Percentiles rank a stretch among this genome's conserved stretches.
Evolutionary conservation across 2,329 filamentous ascomycete genomes (phyloP).

Genomic region (Cytospora paraplurivora): DNA sequence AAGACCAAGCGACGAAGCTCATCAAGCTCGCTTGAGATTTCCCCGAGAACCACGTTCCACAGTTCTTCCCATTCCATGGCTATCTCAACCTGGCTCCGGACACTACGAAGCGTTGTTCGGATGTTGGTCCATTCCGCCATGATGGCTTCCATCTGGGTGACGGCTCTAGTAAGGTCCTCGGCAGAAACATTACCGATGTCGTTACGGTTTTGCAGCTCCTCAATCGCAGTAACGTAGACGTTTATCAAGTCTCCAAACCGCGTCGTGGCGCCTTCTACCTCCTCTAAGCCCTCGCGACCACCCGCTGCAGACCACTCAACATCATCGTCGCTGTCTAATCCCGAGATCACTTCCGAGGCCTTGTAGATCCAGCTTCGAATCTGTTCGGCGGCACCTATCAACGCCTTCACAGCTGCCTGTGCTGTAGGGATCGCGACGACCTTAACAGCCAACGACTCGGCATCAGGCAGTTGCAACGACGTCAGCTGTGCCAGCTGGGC

Average conservation of each 20-base stretch:
- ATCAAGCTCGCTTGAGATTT: conserved; percentile 81
- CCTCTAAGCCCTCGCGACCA: conserved; percentile 76
- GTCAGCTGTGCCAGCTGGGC: conserved; percentile 92
- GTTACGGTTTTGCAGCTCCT: conserved; percentile 76
- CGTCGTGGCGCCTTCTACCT: conserved; percentile 72
- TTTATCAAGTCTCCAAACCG: conserved; percentile 89
- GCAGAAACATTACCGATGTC: conserved; percentile 74
- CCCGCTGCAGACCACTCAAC: conserved; percentile 95
- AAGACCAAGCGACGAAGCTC: conserved; percentile 74
- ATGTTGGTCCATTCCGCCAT: conserved; percentile 83
- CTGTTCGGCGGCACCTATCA: conserved; percentile 86
- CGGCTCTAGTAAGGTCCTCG: conserved; percentile 72
- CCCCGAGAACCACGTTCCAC: conserved; percentile 90
- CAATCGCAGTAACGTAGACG: conserved; percentile 92
- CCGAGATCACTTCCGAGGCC: conserved; percentile 83
- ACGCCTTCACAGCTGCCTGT: conserved; percentile 76
- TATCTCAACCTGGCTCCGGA: conserved; percentile 90
- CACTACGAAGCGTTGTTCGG: conserved; percentile 71
- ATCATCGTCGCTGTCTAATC: conserved; percentile 92
- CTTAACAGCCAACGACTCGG: conserved; percentile 77
- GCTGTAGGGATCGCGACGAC: conserved; percentile 85
- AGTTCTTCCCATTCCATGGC: conserved; percentile 99
- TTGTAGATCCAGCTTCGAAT: conserved; percentile 94
- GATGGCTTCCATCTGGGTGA: conserved; percentile 87
- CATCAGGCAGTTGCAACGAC: conserved; percentile 84